Base-by-base conservation (phyloP, 768 basidiomycete genomes). In the Serendipita sp. region DNA sequence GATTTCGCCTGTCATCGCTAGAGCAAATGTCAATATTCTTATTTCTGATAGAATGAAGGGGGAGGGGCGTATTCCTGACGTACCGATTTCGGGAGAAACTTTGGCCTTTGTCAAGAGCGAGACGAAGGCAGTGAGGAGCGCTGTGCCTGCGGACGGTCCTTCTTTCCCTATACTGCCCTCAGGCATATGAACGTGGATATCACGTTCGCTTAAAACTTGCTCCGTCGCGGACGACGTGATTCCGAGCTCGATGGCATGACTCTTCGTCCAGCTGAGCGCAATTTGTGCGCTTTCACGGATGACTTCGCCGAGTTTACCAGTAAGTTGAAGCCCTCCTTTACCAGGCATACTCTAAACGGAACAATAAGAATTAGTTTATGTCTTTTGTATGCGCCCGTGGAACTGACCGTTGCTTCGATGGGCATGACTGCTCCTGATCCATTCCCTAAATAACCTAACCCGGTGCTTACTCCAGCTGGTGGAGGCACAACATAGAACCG, bases 1-100 rank as follows among this genome's bases (percentile, higher is more conserved):
- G 65, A 99, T 92, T 74, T 99, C 96, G 15, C 96, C 96, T 0
- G 96, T 98, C 92, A 98, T 94, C 3, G 96, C 93, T 92, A 45
- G 41, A 28, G 0, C 3, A 15, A 7, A 34, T 37, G 24, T 24
- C 24, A 24, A 24, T 24, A 24, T 24, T 24, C 24, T 24, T 24
- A 24, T 24, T 24, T 24, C 24, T 24, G 24, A 24, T 34, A 46
- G 47, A 34, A 38, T 24, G 24, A 24, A 24, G 24, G 24, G 24
- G 24, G 24, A 24, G 24, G 24, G 24, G 24, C 24, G 24, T 24
- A 24, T 24, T 24, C 24, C 24, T 41, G 3, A 75, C 86, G 24
- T 69, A 92, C 91, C 92, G 64, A 96, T 89, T 75, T 96, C 91
- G 15, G 89, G 89, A 71, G 80, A 80, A 48, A 97, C 83, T 74